Conservation (phyloP, 108 stramenopile genomes). For the Skeletonema menzelii region DNA sequence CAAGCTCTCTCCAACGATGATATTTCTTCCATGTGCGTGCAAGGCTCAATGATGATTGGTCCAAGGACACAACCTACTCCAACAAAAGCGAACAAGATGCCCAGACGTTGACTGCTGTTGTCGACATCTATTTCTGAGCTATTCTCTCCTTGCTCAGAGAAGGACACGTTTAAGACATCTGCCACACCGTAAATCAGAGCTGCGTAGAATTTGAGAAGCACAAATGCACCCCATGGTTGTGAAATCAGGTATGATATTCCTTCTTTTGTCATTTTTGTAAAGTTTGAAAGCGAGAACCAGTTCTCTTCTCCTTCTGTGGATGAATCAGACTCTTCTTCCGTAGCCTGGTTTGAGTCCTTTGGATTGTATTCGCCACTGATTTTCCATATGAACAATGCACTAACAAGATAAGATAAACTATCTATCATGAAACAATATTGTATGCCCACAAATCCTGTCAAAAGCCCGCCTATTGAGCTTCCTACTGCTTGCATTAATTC, state of each 20-base stretch:
- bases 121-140: slow-evolving; percentile 10
- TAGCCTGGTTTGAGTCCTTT: not conserved
- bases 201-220: slow-evolving; percentile 57
- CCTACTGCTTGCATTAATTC: slow-evolving; percentile 68
- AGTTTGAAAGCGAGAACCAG: slow-evolving; percentile 1
- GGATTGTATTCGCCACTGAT: slow-evolving; percentile 23
- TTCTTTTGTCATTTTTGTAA: slow-evolving; percentile 45
- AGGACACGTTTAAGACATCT: slow-evolving; percentile 70
- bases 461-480: slow-evolving; percentile 51
- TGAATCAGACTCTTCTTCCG: not conserved
- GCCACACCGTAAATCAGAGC: slow-evolving; percentile 52
- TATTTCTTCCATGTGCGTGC: slow-evolving; percentile 49
- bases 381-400: slow-evolving; percentile 52
- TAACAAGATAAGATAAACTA: slow-evolving; percentile 50
- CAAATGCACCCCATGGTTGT: slow-evolving; percentile 55
- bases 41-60: slow-evolving; percentile 51
- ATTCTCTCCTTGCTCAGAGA: slow-evolving; percentile 44
- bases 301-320: slow-evolving; percentile 2
- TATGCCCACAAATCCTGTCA: slow-evolving; percentile 52
- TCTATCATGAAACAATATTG: slow-evolving; percentile 57
- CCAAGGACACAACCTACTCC: slow-evolving; percentile 72
- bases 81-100: slow-evolving; percentile 59
- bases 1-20: slow-evolving; percentile 55
- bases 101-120: slow-evolving; percentile 43
- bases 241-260: slow-evolving; percentile 48